A percentile compares a stretch with the other conserved stretches of the same genome.
Evolutionary conservation across 768 basidiomycete species (phyloP).

Genomic region (Lactifluus hygrophoroides): DNA sequence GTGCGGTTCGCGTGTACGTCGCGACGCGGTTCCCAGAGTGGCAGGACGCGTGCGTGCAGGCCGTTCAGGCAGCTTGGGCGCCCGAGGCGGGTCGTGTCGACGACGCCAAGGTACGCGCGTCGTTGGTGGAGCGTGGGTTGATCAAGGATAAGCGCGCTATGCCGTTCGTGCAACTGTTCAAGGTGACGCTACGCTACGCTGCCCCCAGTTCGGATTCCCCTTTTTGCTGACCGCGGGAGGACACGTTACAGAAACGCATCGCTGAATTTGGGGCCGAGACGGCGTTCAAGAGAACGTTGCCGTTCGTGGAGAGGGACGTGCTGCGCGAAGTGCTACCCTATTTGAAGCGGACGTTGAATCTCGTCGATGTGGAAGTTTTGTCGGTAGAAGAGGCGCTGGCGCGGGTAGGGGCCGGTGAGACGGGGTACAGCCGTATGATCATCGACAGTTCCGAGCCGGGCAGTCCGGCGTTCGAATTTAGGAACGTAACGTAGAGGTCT

Average conservation of each 20-base stretch:
- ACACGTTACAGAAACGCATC: slow-evolving; percentile 63
- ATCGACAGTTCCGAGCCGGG: slow-evolving; percentile 87
- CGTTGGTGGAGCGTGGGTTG: slow-evolving; percentile 61
- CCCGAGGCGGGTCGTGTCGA: slow-evolving; percentile 59
- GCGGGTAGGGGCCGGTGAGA: slow-evolving; percentile 34
- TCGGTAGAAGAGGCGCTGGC: slow-evolving; percentile 59
- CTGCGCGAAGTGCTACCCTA: slow-evolving; percentile 68
- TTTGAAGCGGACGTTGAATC: slow-evolving; percentile 63
- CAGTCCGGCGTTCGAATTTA: slow-evolving; percentile 78
- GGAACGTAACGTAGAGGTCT: slow-evolving; percentile 51
- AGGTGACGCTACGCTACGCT: no score
- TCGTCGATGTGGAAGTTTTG: slow-evolving; percentile 63
- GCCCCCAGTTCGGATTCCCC: no score
- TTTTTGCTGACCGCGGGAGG: not conserved
- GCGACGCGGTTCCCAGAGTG: slow-evolving; percentile 88
- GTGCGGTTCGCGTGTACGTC: slow-evolving; percentile 83
- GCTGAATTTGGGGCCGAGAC: slow-evolving; percentile 60
- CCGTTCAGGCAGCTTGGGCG: slow-evolving; percentile 60
- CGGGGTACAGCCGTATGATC: slow-evolving; percentile 56
- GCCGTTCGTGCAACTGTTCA: slow-evolving; percentile 92
- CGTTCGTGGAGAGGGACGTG: slow-evolving; percentile 75
- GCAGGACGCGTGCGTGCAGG: slow-evolving; percentile 78
- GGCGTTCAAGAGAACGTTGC: slow-evolving; percentile 75
- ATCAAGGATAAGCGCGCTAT: slow-evolving; percentile 94
- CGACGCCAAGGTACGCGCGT: slow-evolving; percentile 65